Evolutionary conservation across 306 rosid species (phyloP), one percentile per base, ranked within the genome.

Genomic region (Pueraria montana): DNA sequence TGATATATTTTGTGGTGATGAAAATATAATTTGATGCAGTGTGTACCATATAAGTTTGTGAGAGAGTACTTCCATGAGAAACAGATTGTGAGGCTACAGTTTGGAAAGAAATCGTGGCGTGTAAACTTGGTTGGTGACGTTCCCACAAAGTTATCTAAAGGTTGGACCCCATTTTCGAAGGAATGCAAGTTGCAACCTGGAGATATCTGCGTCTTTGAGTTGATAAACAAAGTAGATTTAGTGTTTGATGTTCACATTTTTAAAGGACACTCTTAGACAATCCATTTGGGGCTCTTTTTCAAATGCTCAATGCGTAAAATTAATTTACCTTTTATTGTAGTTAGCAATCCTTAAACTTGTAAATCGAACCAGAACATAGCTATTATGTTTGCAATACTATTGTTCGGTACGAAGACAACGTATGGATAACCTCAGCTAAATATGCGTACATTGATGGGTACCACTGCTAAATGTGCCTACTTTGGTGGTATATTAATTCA

Each of bases 161-260:
- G 81, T 52, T 82, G 81, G 76, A 0, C 7, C 42, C 0, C 0
- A 53, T 82, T 82, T 74, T 48, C 30, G 0, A 21, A 4, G 16
- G 81, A 65, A 36, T 52, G 42, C 14, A 14, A 53, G 18, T 14
- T 75, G 63, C 11, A 5, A 75, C 18, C 0, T 36, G 71, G 85
- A 49, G 70, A 75, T 20, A 21, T 66, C 18, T 75, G 81, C 11
- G 1, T 66, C 20, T 75, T 82, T 53, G 62, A 74, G 59, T 65
- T 75, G n/a, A 66, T 65, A 4, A 8, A 74, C 30, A 26, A 6
- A 27, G 77, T 13, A 24, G 49, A 26, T 13, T 1, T 9, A 26
- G 77, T 75, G 52, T 4, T 82, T 1, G 10, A 55, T 65, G 76
- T 48, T 40, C 68, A 50, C 21, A 26, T 82, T 55, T 82, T 38